A percentile compares a stretch with the other conserved stretches of the same genome.
Conservation (phyloP, 495 filamentous ascomycete species). For the Pseudotulostoma volvatum region DNA sequence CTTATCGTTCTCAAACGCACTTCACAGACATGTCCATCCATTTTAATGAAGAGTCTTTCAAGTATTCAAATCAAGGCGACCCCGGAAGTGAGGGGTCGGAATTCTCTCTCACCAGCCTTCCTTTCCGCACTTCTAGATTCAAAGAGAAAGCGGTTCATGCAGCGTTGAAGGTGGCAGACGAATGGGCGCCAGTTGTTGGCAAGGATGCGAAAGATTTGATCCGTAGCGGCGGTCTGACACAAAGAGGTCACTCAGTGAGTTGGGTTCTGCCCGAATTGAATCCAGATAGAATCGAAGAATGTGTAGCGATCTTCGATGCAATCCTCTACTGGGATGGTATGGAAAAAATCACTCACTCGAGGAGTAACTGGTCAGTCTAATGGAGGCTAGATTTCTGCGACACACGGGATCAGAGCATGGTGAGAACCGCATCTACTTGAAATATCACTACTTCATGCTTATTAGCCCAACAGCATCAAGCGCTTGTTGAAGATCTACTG, state of each 20-base stretch:
- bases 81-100: background rate
- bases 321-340: background rate
- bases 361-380: background rate
- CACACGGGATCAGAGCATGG: background rate
- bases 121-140: background rate
- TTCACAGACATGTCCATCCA: too few species aligned
- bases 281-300: background rate
- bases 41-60: too few species aligned
- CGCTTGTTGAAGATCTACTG: background rate
- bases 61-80: too few species aligned
- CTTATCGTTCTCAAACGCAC: too few species aligned
- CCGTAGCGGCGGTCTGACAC: too few species aligned
- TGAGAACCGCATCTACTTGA: background rate
- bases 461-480: background rate
- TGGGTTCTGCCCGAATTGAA: background rate
- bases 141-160: conserved; percentile 87
- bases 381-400: background rate
- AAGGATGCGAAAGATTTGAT: background rate
- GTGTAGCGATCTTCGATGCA: background rate
- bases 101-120: background rate
- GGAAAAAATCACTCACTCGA: background rate
- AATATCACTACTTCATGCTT: background rate
- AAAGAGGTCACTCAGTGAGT: background rate
- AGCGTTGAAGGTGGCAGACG: conserved; percentile 42
- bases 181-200: background rate